phyloP scores from a whole-genome alignment of 495 filamentous ascomycete species.

The Talaromyces liani region DNA sequence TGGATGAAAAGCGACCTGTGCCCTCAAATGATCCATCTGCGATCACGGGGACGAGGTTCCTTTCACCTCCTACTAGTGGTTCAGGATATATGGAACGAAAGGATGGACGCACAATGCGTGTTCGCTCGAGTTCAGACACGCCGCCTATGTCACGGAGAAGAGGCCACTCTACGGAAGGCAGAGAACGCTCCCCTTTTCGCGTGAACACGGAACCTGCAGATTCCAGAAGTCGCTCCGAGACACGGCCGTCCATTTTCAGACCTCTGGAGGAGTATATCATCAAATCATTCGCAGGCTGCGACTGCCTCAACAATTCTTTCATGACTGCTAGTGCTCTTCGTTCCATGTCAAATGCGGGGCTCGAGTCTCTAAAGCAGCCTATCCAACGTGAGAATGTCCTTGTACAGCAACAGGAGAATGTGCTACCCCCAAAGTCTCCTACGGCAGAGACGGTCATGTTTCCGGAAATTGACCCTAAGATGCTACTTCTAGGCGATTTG shows the following conservation, averaged over 20 bases:
- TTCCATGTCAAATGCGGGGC: slow-evolving; percentile 2
- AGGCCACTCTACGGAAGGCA: slow-evolving; percentile 12
- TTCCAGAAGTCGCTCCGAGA: slow-evolving; percentile 6
- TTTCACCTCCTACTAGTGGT: neutral
- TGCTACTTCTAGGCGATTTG: slow-evolving; percentile 69
- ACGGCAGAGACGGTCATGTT: slow-evolving; percentile 20
- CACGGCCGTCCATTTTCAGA: slow-evolving; percentile 48
- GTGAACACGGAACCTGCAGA: neutral
- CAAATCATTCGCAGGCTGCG: slow-evolving; percentile 56
- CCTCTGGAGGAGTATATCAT: slow-evolving; percentile 71
- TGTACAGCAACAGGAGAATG: neutral
- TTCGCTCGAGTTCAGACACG: slow-evolving; percentile 25
- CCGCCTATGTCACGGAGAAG: slow-evolving; percentile 17
- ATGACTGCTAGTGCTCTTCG: slow-evolving; percentile 32
- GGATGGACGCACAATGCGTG: slow-evolving; percentile 15
- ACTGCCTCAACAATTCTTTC: slow-evolving; percentile 70
- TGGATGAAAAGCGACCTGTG: neutral
- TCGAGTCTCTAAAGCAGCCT: slow-evolving; percentile 31
- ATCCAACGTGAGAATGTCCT: neutral
- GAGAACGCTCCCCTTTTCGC: slow-evolving; percentile 4
- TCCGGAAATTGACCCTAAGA: slow-evolving; percentile 66
- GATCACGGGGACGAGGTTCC: neutral
- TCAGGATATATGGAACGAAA: slow-evolving; percentile 13
- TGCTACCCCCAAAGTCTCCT: slow-evolving; percentile 15
- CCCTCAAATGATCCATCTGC: neutral